Conservation (phyloP, 257 asterid genomes). For the Ophiorrhiza pumila region DNA sequence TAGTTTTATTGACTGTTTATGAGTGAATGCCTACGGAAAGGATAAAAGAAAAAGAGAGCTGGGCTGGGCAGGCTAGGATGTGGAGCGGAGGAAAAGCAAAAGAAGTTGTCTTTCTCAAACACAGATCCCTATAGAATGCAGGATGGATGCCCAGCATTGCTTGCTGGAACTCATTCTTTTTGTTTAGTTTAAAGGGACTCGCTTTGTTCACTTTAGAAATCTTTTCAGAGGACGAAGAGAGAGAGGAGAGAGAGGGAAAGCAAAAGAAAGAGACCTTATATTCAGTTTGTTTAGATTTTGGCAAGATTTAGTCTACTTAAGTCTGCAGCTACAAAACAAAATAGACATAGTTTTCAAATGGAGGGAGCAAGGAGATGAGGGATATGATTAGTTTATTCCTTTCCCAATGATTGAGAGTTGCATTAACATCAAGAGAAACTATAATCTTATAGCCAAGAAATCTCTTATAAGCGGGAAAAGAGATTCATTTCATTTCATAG, state of each 20-base stretch:
- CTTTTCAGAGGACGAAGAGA: slow-evolving; percentile 44
- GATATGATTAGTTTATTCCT: slow-evolving; percentile 51
- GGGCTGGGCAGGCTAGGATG: slow-evolving; percentile 18
- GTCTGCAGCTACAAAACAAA: slow-evolving; percentile 72
- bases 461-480: slow-evolving; percentile 14
- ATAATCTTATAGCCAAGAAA: neutral
- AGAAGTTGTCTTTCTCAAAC: slow-evolving; percentile 89
- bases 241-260: slow-evolving; percentile 19
- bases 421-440: slow-evolving; percentile 30
- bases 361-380: slow-evolving; percentile 26
- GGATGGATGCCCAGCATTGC: slow-evolving; percentile 78
- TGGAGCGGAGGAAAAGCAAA: slow-evolving; percentile 51
- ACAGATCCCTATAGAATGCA: slow-evolving; percentile 94
- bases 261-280: slow-evolving; percentile 36
- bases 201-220: slow-evolving; percentile 55
- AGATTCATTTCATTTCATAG: slow-evolving; percentile 4
- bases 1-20: neutral
- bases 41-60: slow-evolving; percentile 24
- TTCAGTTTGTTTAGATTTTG: slow-evolving; percentile 35
- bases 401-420: slow-evolving; percentile 65
- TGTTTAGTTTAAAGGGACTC: slow-evolving; percentile 73
- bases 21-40: slow-evolving; percentile 22
- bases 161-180: slow-evolving; percentile 90
- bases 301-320: slow-evolving; percentile 27
- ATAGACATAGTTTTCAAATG: slow-evolving; percentile 22